A percentile compares a stretch with the other conserved stretches of the same genome.
Evolutionary conservation across 441 rosid species (phyloP).

Genomic region (Populus hybrid): DNA sequence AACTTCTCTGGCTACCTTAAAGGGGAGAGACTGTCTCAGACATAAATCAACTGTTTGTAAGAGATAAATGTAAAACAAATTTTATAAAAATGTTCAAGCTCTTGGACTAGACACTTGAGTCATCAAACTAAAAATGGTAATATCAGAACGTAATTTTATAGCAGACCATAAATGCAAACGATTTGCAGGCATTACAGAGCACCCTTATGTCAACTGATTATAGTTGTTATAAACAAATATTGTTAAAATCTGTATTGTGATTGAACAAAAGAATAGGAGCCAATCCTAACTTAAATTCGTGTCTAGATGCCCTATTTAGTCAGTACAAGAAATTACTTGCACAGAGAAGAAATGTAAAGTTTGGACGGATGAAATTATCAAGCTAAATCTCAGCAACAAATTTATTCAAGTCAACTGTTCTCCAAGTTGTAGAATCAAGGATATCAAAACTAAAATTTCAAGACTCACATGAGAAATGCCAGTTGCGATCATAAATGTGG

Average conservation of each 20-base stretch:
- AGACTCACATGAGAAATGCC: conserved; percentile 92
- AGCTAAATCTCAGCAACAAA: conserved; percentile 1
- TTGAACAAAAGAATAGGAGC: not conserved
- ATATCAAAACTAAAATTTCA: conserved; percentile 15
- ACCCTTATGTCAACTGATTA: not conserved
- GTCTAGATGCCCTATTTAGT: not conserved
- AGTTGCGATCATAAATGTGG: conserved; percentile 69
- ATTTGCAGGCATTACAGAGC: not conserved
- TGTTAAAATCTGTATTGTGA: not conserved
- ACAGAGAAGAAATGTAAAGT: not conserved
- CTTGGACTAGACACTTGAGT: not conserved
- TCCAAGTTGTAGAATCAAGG: not conserved
- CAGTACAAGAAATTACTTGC: not conserved
- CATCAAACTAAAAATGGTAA: not conserved
- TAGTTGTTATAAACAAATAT: too few species aligned
- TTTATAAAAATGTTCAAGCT: not conserved
- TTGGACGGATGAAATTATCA: not conserved
- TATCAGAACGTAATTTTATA: not conserved
- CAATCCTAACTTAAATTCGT: not conserved
- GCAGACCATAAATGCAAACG: not conserved
- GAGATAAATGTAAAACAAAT: conserved; percentile 4
- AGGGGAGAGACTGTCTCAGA: not conserved
- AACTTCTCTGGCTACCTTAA: not conserved
- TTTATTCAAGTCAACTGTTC: not conserved
- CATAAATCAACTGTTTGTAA: not conserved